Evolutionary conservation across 2,329 filamentous ascomycete species (phyloP).

Genomic region (Paraphoma sp.): DNA sequence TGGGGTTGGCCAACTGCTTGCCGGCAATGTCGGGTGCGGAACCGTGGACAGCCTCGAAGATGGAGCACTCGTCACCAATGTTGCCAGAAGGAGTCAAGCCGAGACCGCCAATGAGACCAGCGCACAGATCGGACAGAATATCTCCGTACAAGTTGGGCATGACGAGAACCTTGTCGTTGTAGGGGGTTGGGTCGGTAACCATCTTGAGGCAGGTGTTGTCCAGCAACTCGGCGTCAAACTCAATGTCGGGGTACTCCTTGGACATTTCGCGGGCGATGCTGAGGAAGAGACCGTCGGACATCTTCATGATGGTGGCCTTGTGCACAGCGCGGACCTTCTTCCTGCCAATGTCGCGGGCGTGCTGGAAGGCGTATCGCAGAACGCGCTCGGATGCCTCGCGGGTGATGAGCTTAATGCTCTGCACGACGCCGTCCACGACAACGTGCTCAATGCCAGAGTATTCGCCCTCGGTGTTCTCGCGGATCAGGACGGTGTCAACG

Average conservation of each 20-base stretch:
- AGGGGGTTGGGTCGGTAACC: constrained; percentile 92
- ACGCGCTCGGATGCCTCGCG: constrained; percentile 93
- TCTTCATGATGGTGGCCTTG: constrained; percentile 99
- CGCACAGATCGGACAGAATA: constrained; percentile 99
- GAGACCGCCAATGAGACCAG: constrained; percentile 95
- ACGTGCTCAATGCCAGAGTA: constrained; percentile 99
- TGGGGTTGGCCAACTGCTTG: constrained; percentile 96
- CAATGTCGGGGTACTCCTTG: constrained; percentile 94
- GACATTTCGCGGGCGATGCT: constrained; percentile 82
- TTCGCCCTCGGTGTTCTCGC: constrained; percentile 99
- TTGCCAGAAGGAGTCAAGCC: constrained; percentile 97
- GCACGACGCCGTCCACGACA: constrained; percentile 95
- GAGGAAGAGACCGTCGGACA: constrained; percentile 98
- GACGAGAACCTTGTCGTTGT: constrained; percentile 99
- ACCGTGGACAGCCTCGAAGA: constrained; percentile 99
- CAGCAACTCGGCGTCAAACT: constrained; percentile 97
- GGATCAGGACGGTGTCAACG: constrained; percentile 96
- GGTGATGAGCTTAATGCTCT: constrained; percentile 99
- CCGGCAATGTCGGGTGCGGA: constrained; percentile 96
- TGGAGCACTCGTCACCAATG: constrained; percentile 98
- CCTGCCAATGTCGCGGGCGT: constrained; percentile 90
- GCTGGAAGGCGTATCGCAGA: constrained; percentile 96
- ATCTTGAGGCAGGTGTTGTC: constrained; percentile 99
- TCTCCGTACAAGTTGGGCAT: constrained; percentile 98
- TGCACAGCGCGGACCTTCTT: constrained; percentile 97